phyloP scores from a whole-genome alignment of 2,329 filamentous ascomycete genomes.

The Pseudogymnoascus pannorum region DNA sequence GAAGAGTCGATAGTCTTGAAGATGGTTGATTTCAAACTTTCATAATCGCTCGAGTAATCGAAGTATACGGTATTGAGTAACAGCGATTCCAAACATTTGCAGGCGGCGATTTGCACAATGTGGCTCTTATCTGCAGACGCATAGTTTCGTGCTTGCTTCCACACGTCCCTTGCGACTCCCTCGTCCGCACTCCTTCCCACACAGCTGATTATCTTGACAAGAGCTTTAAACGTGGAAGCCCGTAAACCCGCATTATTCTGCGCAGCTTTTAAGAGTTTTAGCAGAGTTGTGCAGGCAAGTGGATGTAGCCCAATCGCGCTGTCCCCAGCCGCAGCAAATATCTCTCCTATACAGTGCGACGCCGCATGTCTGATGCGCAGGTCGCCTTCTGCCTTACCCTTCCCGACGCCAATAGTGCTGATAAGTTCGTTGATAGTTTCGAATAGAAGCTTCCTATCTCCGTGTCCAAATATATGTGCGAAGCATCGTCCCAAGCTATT shows the following conservation, averaged over 20 bases:
- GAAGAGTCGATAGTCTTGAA: slow-evolving; percentile 83
- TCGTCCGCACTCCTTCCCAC: slow-evolving; percentile 77
- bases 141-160: slow-evolving; percentile 80
- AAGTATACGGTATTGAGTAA: slow-evolving; percentile 71
- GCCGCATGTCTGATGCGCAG: slow-evolving; percentile 78
- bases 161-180: slow-evolving; percentile 75
- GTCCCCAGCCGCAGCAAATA: slow-evolving; percentile 88
- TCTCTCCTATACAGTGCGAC: slow-evolving; percentile 75
- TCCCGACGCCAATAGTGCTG: slow-evolving; percentile 62
- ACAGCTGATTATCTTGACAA: slow-evolving; percentile 70
- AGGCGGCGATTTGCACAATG: slow-evolving; percentile 71
- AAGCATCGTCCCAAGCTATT: slow-evolving; percentile 84
- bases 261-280: slow-evolving; percentile 64
- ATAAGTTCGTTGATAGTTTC: slow-evolving; percentile 90
- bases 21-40: slow-evolving; percentile 71
- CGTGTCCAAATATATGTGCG: slow-evolving; percentile 71
- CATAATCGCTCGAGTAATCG: slow-evolving; percentile 82
- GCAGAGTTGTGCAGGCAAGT: slow-evolving; percentile 60
- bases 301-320: slow-evolving; percentile 81
- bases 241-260: slow-evolving; percentile 75
- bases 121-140: slow-evolving; percentile 74
- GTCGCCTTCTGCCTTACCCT: slow-evolving; percentile 69
- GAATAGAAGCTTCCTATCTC: slow-evolving; percentile 85
- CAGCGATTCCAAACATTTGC: slow-evolving; percentile 69
- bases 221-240: slow-evolving; percentile 65